These are phyloP conservation scores for Aspergillus ibericus DNA, from an alignment of 2,329 filamentous ascomycete species.

Conservation along the genomic window DNA sequence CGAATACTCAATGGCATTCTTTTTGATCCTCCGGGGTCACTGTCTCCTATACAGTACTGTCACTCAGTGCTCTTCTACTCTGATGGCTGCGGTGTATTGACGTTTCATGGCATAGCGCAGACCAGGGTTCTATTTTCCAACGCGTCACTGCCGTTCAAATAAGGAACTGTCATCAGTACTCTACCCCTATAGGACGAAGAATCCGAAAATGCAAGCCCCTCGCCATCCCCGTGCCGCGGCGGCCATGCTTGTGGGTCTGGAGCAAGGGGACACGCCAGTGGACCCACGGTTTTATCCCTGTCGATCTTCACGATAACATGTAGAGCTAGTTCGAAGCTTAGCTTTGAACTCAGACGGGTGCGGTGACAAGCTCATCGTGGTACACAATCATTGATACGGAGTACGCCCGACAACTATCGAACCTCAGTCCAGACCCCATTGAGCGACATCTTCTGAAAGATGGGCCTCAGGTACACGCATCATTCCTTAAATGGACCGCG, in stretches of 20 bases:
- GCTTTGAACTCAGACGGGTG: background rate
- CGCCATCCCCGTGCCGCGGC: background rate
- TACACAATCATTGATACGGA: too few species aligned
- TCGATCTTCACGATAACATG: background rate
- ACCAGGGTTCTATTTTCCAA: too few species aligned
- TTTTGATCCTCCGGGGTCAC: too few species aligned
- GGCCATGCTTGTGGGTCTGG: background rate
- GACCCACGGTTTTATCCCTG: background rate
- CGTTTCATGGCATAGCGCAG: too few species aligned
- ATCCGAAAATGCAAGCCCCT: background rate
- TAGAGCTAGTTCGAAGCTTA: background rate
- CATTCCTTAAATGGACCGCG: background rate
- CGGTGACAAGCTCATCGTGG: background rate
- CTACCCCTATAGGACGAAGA: background rate
- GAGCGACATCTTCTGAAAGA: too few species aligned
- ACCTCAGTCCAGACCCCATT: too few species aligned
- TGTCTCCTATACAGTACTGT: too few species aligned
- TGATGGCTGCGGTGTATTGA: too few species aligned
- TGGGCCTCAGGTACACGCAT: too few species aligned
- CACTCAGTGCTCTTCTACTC: too few species aligned
- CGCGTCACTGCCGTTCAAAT: background rate
- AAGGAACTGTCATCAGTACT: slow-evolving; percentile 10
- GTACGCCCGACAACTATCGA: too few species aligned
- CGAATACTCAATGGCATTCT: too few species aligned
- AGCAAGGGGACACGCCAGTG: background rate